Evolutionary conservation across 129 eudicot genomes (phyloP), one percentile per base, ranked within the genome.

Genomic region (Tagetes patula): DNA sequence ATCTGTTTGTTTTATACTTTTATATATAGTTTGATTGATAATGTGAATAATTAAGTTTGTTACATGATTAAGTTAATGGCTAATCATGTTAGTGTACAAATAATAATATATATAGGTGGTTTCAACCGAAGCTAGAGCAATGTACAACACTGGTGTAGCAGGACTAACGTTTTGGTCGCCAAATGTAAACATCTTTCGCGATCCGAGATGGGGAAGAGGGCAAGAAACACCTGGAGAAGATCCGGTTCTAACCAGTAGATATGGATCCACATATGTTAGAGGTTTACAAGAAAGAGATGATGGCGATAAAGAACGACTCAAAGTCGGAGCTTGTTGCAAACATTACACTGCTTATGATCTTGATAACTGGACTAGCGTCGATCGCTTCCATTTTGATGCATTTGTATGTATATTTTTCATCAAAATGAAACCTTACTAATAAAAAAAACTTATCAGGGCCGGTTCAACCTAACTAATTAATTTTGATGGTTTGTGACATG

Each of bases 181-280:
- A 48, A 94, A 94, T 69, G 96, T 94, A 42, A 94, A 94, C 72
- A 90, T 94, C 14, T 86, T 90, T 31, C 79, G 98, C 11, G 98
- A 90, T 64, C 98, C 98, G 0, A 84, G 98, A 67, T 94, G 98
- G 98, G 98, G 98, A 1, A 76, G 98, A 72, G 98, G 97, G 13
- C 98, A 90, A 68, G 98, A 94, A 80, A 94, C 97, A 8, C 98
- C 98, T n/a, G 98, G 98, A 0, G 98, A 94, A 78, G 98, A 94
- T 80, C 98, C 98, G 12, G 34, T 69, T 1, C 31, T 90, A 32
- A 75, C 96, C 1, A 87, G 93, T 34, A 63, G 77, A 60, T 94
- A 79, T 2, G 96, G 88, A 0, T 82, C 83, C 4, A 80, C 82
- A 33, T 90, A 88, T 13, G 98, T 94, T 64, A 75, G 65, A 41